phyloP scores from a whole-genome alignment of 768 basidiomycete genomes.

The Rhizopogon vinicolor region DNA sequence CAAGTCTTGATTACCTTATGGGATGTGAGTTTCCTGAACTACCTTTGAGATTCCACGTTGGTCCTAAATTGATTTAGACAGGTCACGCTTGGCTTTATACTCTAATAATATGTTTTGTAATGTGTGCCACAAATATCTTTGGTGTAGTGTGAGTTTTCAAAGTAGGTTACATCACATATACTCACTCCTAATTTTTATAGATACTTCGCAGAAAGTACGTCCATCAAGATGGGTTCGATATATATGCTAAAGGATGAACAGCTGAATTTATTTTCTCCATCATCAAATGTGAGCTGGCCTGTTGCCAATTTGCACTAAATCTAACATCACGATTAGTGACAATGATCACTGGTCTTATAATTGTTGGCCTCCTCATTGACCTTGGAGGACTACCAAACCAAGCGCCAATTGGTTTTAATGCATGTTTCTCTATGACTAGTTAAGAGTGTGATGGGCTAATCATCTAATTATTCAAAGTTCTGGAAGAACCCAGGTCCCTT shows the following conservation, averaged over 20 bases:
- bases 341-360: slow-evolving; percentile 55
- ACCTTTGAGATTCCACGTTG: background rate
- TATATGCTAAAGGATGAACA: slow-evolving; percentile 11
- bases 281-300: slow-evolving; percentile 45
- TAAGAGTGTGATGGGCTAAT: background rate
- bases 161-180: background rate
- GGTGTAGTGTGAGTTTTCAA: slow-evolving; percentile 47
- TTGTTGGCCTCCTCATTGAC: slow-evolving; percentile 66
- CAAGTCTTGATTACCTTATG: slow-evolving; percentile 70
- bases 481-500: slow-evolving; percentile 49
- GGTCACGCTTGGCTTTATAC: slow-evolving; percentile 53
- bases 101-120: slow-evolving; percentile 48
- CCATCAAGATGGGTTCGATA: background rate
- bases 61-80: slow-evolving; percentile 23
- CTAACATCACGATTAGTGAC: slow-evolving; percentile 31
- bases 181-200: slow-evolving; percentile 18
- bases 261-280: slow-evolving; percentile 66
- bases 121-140: slow-evolving; percentile 61
- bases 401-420: slow-evolving; percentile 64
- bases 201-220: slow-evolving; percentile 62
- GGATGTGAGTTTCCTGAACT: slow-evolving; percentile 42
- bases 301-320: background rate
- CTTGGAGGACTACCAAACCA: slow-evolving; percentile 49
- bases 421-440: slow-evolving; percentile 14
- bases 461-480: slow-evolving; percentile 29